These are phyloP conservation scores for Thecaphora frezii DNA, from an alignment of 1,284 basidiomycete species.

Conservation along the genomic window DNA sequence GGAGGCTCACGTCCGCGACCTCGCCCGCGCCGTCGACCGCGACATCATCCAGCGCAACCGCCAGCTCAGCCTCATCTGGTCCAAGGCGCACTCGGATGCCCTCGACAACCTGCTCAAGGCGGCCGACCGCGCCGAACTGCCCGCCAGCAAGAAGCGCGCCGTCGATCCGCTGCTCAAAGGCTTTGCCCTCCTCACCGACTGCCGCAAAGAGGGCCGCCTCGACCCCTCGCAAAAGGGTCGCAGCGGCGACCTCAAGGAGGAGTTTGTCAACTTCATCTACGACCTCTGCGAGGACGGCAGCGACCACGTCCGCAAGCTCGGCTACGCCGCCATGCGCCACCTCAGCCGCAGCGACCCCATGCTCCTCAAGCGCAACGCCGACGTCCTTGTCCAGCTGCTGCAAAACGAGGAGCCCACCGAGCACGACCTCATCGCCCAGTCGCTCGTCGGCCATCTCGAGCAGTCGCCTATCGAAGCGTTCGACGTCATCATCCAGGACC, in stretches of 20 bases:
- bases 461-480: slow-evolving; percentile 7
- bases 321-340: slow-evolving; percentile 3
- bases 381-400: slow-evolving; percentile 11
- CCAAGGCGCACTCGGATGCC: background rate
- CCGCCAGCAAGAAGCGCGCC: background rate
- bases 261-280: slow-evolving; percentile 6
- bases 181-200: slow-evolving; percentile 1
- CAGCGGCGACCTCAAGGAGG: slow-evolving; percentile 1
- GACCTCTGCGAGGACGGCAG: slow-evolving; percentile 11
- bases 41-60: slow-evolving; percentile 1
- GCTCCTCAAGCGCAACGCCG: slow-evolving; percentile 10
- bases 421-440: slow-evolving; percentile 1
- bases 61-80: slow-evolving; percentile 2
- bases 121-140: background rate
- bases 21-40: background rate
- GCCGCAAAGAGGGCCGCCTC: background rate
- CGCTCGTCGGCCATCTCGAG: slow-evolving; percentile 7
- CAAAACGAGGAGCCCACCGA: slow-evolving; percentile 9
- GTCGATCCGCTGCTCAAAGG: background rate
- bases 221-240: background rate
- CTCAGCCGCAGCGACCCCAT: slow-evolving; percentile 11
- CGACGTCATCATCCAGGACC: slow-evolving; percentile 7
- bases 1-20: background rate
- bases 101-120: slow-evolving; percentile 6
- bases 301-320: slow-evolving; percentile 3